phyloP scores from a whole-genome alignment of 2,329 filamentous ascomycete genomes.

The Phyllosticta paracitricarpa region DNA sequence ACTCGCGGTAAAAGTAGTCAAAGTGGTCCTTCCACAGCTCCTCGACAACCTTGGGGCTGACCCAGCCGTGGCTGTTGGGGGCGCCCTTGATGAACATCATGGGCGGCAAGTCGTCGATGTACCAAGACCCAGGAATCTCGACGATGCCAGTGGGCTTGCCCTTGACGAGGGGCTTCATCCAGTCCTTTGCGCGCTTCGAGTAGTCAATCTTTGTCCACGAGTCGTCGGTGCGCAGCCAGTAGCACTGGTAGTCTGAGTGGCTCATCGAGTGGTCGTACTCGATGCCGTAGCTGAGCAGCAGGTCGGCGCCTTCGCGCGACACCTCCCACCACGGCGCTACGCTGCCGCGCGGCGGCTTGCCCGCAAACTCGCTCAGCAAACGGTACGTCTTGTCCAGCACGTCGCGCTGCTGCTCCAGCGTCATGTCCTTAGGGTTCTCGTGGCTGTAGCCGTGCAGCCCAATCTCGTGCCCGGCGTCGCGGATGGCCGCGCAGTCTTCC shows the following conservation, averaged over 20 bases:
- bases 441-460: constrained; percentile 63
- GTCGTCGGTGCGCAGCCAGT: constrained; percentile 55
- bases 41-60: constrained; percentile 49
- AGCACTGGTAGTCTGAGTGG: constrained; percentile 55
- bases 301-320: constrained; percentile 54
- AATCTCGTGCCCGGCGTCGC: constrained; percentile 55
- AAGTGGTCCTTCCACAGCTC: constrained; percentile 59
- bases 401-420: constrained; percentile 62
- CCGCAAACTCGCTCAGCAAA: constrained; percentile 58
- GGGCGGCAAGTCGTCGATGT: constrained; percentile 49
- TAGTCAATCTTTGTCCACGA: constrained; percentile 62
- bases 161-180: constrained; percentile 56
- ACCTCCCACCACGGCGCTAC: constrained; percentile 73
- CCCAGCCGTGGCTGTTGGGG: constrained; percentile 55
- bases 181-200: constrained; percentile 48
- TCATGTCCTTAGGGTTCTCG: constrained; percentile 65
- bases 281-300: constrained; percentile 56
- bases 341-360: constrained; percentile 61
- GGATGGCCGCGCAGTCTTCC: constrained; percentile 50
- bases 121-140: constrained; percentile 58
- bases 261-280: constrained; percentile 61
- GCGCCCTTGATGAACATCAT: constrained; percentile 65
- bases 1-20: constrained; percentile 66
- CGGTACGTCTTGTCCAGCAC: constrained; percentile 66
- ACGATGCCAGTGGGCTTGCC: constrained; percentile 53